Evolutionary conservation across 805 yeast genomes (phyloP), one percentile per base, ranked within the genome.

Genomic region (Isabelozyma heimii): DNA sequence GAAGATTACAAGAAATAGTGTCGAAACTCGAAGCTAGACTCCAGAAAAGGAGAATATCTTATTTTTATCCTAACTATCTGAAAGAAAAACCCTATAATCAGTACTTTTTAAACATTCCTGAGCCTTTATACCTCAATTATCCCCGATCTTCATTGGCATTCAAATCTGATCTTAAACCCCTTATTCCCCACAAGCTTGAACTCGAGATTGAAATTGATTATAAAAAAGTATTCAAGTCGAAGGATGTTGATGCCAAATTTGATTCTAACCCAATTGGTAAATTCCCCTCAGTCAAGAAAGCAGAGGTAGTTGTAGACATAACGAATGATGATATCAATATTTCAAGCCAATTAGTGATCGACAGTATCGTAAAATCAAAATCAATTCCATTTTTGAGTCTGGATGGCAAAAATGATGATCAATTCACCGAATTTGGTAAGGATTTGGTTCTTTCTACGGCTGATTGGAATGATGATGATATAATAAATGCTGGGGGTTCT

Each of bases 381-480:
- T 57, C 61, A n/a, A 57, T 69, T 15, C 66, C 69, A 2, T 70
- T 70, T 40, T 57, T 73, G 45, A 14, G 44, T 27, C 17, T 37
- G 33, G 50, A 47, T 30, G 68, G 68, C 42, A 59, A 65, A 7
- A 69, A 62, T 35, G 60, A 70, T 52, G 73, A 73, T 48, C 67
- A 64, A 48, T 71, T 80, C 45, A 60, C 65, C 0, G 70, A 67
- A 3, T 81, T 66, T 52, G 67, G 80, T 30, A 81, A 79, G 39
- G 87, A 84, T 51, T 59, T 86, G 45, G 69, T 85, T 2, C 67
- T 88, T 17, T 85, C 91, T 0, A 77, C 91, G 0, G 85, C 87
- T 14, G 89, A 85, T 49, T 89, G 96, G 96, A 83, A 87, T 54
- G 88, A 84, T 57, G 83, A 82, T 27, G 72, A 67, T 9, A 82